Conservation (phyloP, 352 stramenopile genomes). For the Pythium volutum region DNA sequence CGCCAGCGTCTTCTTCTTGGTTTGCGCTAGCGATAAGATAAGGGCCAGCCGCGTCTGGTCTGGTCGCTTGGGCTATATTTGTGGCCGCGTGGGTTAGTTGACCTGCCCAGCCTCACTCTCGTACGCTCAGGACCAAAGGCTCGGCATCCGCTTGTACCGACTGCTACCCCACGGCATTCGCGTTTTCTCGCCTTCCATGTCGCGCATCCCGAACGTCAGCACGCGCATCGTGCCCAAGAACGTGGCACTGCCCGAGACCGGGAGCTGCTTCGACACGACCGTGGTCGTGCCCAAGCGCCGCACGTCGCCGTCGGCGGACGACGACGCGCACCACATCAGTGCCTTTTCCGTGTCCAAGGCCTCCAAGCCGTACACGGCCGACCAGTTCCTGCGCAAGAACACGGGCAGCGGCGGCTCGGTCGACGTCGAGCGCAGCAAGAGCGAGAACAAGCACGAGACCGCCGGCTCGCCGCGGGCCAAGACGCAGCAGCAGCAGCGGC, state of each 20-base stretch:
- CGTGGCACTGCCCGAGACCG: conserved; percentile 83
- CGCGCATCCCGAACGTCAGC: conserved; percentile 79
- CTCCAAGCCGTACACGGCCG: conserved; percentile 78
- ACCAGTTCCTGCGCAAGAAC: conserved; percentile 90
- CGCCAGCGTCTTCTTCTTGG: background rate
- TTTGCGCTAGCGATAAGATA: background rate
- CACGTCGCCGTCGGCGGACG: conserved; percentile 61
- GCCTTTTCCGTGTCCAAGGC: conserved; percentile 92
- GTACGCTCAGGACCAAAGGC: background rate
- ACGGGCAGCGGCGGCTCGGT: conserved; percentile 86
- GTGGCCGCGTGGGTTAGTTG: too few relatives aligned
- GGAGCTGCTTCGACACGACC: conserved; percentile 95
- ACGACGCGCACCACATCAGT: conserved; percentile 55
- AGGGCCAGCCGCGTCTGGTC: background rate
- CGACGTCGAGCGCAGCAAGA: conserved; percentile 61
- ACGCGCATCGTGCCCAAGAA: conserved; percentile 80
- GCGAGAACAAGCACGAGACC: conserved; percentile 36
- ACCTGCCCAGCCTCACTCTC: too few relatives aligned
- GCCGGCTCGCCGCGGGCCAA: conserved; percentile 45
- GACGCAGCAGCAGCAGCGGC: conserved; percentile 41
- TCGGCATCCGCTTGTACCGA: too few relatives aligned
- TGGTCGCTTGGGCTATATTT: conserved; percentile 3
- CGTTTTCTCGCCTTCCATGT: conserved; percentile 34
- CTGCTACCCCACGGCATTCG: too few relatives aligned
- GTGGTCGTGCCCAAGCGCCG: conserved; percentile 59